phyloP scores from a whole-genome alignment of 331 rosid species.

The Telfairia occidentalis region DNA sequence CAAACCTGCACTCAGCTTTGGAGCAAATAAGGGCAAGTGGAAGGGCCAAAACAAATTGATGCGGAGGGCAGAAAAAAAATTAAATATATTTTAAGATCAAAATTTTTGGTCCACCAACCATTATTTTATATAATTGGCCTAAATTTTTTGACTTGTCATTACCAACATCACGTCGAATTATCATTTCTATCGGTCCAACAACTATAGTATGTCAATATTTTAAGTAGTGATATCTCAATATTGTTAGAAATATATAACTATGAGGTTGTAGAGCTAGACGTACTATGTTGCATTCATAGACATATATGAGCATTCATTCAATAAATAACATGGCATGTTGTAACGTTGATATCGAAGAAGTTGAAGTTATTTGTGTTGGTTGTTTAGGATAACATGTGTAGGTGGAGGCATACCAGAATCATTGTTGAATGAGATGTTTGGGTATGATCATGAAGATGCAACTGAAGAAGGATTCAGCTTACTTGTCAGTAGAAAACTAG shows the following conservation, averaged over 20 bases:
- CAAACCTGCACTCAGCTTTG: too few species aligned
- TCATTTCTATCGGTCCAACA: too few species aligned
- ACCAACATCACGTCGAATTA: too few species aligned
- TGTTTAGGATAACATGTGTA: constrained; percentile 50
- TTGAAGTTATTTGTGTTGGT: constrained; percentile 11
- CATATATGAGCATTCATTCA: neutral
- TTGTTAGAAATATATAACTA: neutral
- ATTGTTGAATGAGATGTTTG: constrained; percentile 78
- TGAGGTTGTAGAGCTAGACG: neutral
- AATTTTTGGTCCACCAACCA: too few species aligned
- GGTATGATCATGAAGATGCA: constrained; percentile 31
- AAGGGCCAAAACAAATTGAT: too few species aligned
- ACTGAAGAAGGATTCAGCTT: constrained; percentile 70
- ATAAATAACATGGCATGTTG: neutral
- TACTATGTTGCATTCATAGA: neutral
- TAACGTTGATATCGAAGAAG: too few species aligned
- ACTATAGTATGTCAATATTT: too few species aligned
- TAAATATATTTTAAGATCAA: too few species aligned
- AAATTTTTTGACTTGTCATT: too few species aligned
- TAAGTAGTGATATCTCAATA: too few species aligned
- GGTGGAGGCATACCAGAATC: constrained; percentile 74
- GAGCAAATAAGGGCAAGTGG: too few species aligned
- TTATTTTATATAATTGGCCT: neutral
- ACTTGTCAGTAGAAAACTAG: constrained; percentile 54
- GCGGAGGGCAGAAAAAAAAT: too few species aligned